phyloP scores from a whole-genome alignment of 2,329 filamentous ascomycete species.

The Colletotrichum horii region DNA sequence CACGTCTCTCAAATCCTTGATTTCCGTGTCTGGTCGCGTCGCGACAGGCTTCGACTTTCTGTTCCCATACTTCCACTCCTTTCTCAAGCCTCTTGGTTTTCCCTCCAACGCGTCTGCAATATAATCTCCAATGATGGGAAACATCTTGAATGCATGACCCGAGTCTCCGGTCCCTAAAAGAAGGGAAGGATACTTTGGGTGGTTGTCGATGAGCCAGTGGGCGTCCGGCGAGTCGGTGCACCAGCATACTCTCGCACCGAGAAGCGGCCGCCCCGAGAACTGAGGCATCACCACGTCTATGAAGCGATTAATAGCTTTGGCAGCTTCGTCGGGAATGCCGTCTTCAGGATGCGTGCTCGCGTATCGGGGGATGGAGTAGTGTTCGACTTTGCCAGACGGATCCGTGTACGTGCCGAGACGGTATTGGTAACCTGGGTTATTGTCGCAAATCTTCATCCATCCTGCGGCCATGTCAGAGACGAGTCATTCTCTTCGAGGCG shows the following conservation, averaged over 20 bases:
- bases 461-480: not conserved
- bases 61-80: constrained; percentile 24
- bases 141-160: constrained; percentile 32
- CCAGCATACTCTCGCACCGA: constrained; percentile 32
- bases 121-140: constrained; percentile 28
- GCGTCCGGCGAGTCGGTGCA: constrained; percentile 38
- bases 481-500: accelerated
- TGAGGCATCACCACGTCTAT: constrained; percentile 26
- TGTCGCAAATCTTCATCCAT: constrained; percentile 25
- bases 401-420: constrained; percentile 6
- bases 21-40: constrained; percentile 23
- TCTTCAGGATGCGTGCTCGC: constrained; percentile 16
- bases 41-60: constrained; percentile 21
- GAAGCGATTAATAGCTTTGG: constrained; percentile 8
- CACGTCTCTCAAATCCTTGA: constrained; percentile 26
- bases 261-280: constrained; percentile 26
- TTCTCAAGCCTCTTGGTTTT: constrained; percentile 10
- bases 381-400: constrained; percentile 5
- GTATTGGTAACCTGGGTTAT: constrained; percentile 21
- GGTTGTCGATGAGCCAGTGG: constrained; percentile 34
- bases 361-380: constrained; percentile 20
- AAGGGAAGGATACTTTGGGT: constrained; percentile 22
- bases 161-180: constrained; percentile 29
- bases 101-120: constrained; percentile 27
- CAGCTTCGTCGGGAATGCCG: constrained; percentile 19